Conservation (phyloP, 2,329 filamentous ascomycete species). For the Scedosporium dehoogii region DNA sequence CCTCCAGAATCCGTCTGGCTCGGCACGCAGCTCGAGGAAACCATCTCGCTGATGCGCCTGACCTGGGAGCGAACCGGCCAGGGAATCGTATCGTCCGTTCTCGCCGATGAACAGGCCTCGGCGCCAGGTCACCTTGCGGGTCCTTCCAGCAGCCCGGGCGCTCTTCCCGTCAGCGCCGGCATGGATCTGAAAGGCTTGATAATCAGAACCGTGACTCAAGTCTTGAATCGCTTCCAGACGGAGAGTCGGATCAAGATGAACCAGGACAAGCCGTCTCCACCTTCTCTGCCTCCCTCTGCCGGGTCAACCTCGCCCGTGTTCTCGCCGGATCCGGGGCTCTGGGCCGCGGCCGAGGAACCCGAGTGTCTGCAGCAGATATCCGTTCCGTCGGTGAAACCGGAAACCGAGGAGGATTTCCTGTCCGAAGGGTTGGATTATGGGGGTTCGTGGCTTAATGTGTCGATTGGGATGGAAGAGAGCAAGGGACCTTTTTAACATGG, state of each 20-base stretch:
- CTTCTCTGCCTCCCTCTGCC: neutral
- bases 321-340: neutral
- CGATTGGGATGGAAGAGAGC: too few relatives aligned
- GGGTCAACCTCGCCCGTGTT: neutral
- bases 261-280: neutral
- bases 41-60: constrained; percentile 8
- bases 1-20: constrained; percentile 6
- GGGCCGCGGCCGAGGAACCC: neutral
- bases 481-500: too few relatives aligned
- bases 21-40: constrained; percentile 8
- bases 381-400: neutral
- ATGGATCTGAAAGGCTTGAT: neutral
- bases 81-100: neutral
- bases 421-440: neutral
- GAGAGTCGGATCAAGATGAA: neutral
- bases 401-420: neutral
- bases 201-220: neutral
- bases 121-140: neutral
- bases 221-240: neutral
- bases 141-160: neutral
- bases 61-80: constrained; percentile 4
- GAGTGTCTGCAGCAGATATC: too few relatives aligned
- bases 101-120: neutral
- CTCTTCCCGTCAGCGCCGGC: neutral
- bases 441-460: neutral